A percentile compares a stretch with the other conserved stretches of the same genome.
These are phyloP conservation scores for Juglanconis juglandina DNA, from an alignment of 2,329 filamentous ascomycete genomes.

Conservation along the genomic window DNA sequence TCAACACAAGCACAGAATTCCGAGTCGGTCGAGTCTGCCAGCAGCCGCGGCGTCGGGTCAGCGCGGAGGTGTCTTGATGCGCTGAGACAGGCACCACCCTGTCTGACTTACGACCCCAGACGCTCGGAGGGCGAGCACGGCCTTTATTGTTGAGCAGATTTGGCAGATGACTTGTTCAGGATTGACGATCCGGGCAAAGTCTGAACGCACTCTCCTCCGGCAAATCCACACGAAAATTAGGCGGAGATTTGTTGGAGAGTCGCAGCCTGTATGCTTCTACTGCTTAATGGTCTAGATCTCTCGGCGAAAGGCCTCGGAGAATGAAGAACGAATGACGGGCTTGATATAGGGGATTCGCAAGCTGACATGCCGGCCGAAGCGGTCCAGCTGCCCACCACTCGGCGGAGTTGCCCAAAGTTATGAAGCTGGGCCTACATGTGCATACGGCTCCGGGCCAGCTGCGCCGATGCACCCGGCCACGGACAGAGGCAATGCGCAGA, in stretches of 20 bases:
- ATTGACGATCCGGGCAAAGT: not conserved
- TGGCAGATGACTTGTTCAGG: not conserved
- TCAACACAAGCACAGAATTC: not conserved
- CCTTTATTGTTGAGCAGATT: not conserved
- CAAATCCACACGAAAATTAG: too few relatives aligned
- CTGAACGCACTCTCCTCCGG: too few relatives aligned
- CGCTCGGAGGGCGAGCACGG: not conserved
- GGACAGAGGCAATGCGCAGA: not conserved
- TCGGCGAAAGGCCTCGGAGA: not conserved
- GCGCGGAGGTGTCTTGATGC: not conserved
- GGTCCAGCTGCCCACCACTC: not conserved
- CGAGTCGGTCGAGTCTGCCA: not conserved
- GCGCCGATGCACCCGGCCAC: not conserved
- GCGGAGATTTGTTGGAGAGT: too few relatives aligned
- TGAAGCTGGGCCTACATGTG: not conserved
- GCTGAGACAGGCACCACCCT: not conserved
- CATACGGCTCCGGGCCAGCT: not conserved
- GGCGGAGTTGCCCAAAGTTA: not conserved
- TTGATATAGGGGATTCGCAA: not conserved
- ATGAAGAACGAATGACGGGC: not conserved
- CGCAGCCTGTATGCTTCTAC: too few relatives aligned
- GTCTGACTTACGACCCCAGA: not conserved
- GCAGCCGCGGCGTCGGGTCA: not conserved
- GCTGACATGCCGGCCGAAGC: not conserved
- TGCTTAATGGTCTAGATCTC: not conserved